These are phyloP conservation scores for Corylus heterophylla DNA, from an alignment of 306 rosid species.

Conservation along the genomic window DNA sequence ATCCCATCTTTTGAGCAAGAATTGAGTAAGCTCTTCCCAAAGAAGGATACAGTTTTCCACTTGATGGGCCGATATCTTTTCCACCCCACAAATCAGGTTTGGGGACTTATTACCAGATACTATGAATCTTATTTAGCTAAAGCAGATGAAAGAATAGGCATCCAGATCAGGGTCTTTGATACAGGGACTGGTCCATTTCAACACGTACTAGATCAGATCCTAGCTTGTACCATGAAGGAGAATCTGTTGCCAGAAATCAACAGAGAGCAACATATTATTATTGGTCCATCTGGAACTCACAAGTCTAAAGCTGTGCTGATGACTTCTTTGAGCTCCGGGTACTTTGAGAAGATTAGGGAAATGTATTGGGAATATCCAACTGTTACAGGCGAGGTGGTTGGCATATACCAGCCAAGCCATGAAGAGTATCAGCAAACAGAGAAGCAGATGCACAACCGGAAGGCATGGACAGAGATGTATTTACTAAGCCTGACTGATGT, in stretches of 20 bases:
- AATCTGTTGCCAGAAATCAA: constrained; percentile 57
- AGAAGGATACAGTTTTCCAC: constrained; percentile 67
- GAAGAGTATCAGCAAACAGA: constrained; percentile 71
- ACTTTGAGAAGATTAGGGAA: constrained; percentile 57
- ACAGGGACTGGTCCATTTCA: constrained; percentile 62
- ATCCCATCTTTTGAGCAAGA: constrained; percentile 72
- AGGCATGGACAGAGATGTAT: constrained; percentile 77
- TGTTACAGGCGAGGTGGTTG: constrained; percentile 56
- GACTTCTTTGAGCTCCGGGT: constrained; percentile 67
- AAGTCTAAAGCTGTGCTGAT: constrained; percentile 61
- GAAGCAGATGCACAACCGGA: constrained; percentile 62
- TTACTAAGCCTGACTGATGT: constrained; percentile 60
- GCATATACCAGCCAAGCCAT: constrained; percentile 71
- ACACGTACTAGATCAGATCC: constrained; percentile 66
- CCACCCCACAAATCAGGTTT: constrained; percentile 66
- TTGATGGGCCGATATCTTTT: constrained; percentile 71
- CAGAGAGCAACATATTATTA: constrained; percentile 15
- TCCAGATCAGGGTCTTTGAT: constrained; percentile 74
- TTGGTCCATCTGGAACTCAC: constrained; percentile 22
- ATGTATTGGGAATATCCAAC: constrained; percentile 74
- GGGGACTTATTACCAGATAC: constrained; percentile 72
- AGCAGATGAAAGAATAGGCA: constrained; percentile 67
- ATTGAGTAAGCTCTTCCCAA: constrained; percentile 60
- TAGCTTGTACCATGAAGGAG: constrained; percentile 55
- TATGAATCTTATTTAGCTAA: constrained; percentile 62